Evolutionary conservation across 768 basidiomycete genomes (phyloP).

Genomic region (Lentinula lateritia): DNA sequence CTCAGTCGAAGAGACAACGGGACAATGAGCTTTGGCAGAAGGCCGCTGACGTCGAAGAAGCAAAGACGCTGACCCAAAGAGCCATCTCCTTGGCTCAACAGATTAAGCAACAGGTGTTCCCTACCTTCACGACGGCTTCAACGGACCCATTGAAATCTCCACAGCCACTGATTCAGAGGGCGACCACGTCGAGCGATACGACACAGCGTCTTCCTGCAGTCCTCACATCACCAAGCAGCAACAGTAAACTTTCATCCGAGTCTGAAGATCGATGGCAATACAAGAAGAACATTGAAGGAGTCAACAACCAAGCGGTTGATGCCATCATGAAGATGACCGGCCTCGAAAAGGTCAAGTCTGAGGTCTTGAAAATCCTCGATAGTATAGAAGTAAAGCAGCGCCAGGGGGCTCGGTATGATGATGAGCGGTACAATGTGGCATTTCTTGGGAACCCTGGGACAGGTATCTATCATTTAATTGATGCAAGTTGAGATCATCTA

Average conservation of each 20-base stretch:
- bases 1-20: conserved; percentile 29
- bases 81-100: background rate
- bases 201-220: background rate
- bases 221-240: background rate
- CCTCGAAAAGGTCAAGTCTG: conserved; percentile 56
- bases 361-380: conserved; percentile 54
- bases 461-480: conserved; percentile 31
- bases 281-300: conserved; percentile 52
- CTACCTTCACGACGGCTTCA: no score
- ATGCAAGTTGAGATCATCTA: background rate
- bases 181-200: background rate
- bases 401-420: conserved; percentile 45
- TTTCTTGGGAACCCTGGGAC: conserved; percentile 73
- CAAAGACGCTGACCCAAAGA: conserved; percentile 4
- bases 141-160: background rate
- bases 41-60: conserved; percentile 36
- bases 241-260: conserved; percentile 17
- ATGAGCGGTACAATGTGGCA: conserved; percentile 56
- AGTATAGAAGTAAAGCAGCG: conserved; percentile 52
- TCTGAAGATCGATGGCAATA: conserved; percentile 49
- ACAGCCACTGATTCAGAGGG: background rate
- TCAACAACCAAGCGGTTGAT: conserved; percentile 49
- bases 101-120: background rate
- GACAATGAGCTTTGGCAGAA: conserved; percentile 34
- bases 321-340: conserved; percentile 67